Evolutionary conservation across 257 asterid genomes (phyloP).

Genomic region (Nicotiana knightiana): DNA sequence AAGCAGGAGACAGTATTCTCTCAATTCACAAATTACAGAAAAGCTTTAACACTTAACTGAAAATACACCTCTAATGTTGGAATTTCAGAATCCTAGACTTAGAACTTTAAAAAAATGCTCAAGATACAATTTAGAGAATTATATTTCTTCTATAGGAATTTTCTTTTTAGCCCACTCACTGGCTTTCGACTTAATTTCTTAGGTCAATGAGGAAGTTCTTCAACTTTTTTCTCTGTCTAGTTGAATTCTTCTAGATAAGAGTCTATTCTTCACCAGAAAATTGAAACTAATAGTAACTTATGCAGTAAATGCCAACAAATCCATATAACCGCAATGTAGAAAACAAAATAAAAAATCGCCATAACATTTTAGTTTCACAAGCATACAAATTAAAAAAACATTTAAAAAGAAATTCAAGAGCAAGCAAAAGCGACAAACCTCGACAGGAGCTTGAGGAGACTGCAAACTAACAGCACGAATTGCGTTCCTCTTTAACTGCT

Average conservation of each 20-base stretch:
- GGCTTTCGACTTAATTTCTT: neutral
- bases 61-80: neutral
- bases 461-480: conserved; percentile 77
- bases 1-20: neutral
- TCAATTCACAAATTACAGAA: neutral
- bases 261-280: neutral
- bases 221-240: neutral
- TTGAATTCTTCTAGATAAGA: neutral
- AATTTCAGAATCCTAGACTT: neutral
- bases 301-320: neutral
- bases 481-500: conserved; percentile 53
- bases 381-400: too few relatives aligned
- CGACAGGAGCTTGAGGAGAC: conserved; percentile 62
- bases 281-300: neutral
- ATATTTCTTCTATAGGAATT: neutral
- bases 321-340: neutral
- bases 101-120: neutral
- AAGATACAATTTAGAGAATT: neutral
- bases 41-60: neutral
- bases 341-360: too few relatives aligned
- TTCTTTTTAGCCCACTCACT: neutral
- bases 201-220: neutral
- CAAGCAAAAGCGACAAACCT: conserved; percentile 37
- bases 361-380: too few relatives aligned
- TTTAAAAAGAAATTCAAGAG: neutral